Percentiles rank a stretch among this genome's conserved stretches.
phyloP scores from a whole-genome alignment of 345 rosid species.

The Citrus reticulata region DNA sequence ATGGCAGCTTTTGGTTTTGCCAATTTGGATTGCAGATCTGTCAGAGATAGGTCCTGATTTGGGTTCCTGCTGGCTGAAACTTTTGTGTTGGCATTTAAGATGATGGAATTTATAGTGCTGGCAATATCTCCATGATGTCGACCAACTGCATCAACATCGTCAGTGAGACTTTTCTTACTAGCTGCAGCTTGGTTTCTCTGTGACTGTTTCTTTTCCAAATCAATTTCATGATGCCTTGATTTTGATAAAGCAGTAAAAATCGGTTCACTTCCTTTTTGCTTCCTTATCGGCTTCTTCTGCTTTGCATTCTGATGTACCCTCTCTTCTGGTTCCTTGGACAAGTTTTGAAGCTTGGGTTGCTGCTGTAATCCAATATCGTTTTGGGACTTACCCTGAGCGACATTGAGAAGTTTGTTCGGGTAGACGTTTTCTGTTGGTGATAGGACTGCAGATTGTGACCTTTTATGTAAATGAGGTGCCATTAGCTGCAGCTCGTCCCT shows the following conservation, averaged over 20 bases:
- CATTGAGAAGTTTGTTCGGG: constrained; percentile 19
- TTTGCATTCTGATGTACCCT: constrained; percentile 26
- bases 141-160: constrained; percentile 16
- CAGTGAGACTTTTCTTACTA: constrained; percentile 29
- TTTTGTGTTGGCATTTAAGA: constrained; percentile 15
- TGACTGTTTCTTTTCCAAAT: constrained; percentile 30
- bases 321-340: constrained; percentile 26
- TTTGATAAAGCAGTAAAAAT: constrained; percentile 22
- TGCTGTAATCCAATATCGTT: constrained; percentile 20
- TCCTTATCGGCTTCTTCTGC: constrained; percentile 29
- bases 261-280: constrained; percentile 28
- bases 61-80: constrained; percentile 16
- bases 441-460: constrained; percentile 21
- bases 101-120: constrained; percentile 11
- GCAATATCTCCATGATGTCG: constrained; percentile 19
- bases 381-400: constrained; percentile 29
- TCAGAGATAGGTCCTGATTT: constrained; percentile 10
- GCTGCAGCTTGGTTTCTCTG: constrained; percentile 28
- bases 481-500: constrained; percentile 33
- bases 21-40: constrained; percentile 23
- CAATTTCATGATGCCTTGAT: constrained; percentile 14
- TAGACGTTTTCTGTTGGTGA: constrained; percentile 29
- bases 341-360: constrained; percentile 16
- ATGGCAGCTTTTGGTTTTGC: constrained; percentile 12
- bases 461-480: constrained; percentile 20